Conservation (phyloP, 805 yeast species). For the Pichia manshurica region DNA sequence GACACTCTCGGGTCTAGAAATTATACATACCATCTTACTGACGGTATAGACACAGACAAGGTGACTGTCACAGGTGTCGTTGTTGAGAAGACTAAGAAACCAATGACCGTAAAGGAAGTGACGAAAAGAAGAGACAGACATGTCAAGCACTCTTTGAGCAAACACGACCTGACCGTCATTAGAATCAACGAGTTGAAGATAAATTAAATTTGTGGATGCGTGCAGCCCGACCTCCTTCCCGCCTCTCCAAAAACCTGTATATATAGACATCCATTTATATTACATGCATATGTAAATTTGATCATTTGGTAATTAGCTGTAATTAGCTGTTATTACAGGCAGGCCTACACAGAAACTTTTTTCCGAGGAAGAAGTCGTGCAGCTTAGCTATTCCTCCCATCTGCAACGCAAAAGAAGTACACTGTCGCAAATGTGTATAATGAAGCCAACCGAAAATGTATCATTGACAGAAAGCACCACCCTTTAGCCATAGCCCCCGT, state of each 20-base stretch:
- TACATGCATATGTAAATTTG: no score
- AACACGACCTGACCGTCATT: conserved; percentile 72
- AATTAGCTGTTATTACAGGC: no score
- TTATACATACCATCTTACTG: conserved; percentile 53
- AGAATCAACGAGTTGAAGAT: conserved; percentile 68
- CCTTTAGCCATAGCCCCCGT: no score
- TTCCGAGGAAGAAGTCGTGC: no score
- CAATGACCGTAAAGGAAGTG: conserved; percentile 63
- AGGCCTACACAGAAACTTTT: no score
- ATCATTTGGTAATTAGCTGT: no score
- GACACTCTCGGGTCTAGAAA: conserved; percentile 81
- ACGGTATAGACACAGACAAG: conserved; percentile 46
- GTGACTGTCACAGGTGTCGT: conserved; percentile 70
- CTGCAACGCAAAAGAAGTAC: no score
- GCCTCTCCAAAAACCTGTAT: background rate
- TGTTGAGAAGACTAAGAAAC: conserved; percentile 78
- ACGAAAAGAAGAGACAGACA: conserved; percentile 80
- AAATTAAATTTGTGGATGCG: background rate
- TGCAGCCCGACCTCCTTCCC: background rate
- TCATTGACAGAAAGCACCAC: no score
- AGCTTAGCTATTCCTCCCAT: no score
- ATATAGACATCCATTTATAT: background rate
- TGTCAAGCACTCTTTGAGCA: conserved; percentile 55
- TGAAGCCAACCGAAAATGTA: no score
- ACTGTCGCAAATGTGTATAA: no score